phyloP scores from a whole-genome alignment of 2,329 filamentous ascomycete genomes.

The Calonectria pteridis region DNA sequence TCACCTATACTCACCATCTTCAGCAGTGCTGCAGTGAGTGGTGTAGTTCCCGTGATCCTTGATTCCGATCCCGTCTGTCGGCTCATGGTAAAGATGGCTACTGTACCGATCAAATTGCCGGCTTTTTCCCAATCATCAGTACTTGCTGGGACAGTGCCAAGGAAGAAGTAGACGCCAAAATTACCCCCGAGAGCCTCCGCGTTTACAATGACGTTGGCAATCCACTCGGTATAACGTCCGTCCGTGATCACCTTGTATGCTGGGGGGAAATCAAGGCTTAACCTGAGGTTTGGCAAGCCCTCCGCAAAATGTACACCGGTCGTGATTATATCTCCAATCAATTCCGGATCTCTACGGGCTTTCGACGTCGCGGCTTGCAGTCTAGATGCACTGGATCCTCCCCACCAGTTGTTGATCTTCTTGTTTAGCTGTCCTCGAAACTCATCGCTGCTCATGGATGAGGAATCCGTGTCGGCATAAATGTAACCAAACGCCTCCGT shows the following conservation, averaged over 20 bases:
- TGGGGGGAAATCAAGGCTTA: conserved; percentile 44
- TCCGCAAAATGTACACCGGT: conserved; percentile 12
- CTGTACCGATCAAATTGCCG: conserved; percentile 70
- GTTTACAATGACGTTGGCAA: conserved; percentile 73
- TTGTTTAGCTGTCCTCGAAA: conserved; percentile 50
- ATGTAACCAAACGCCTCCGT: conserved; percentile 77
- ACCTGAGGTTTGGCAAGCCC: conserved; percentile 7
- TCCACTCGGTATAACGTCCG: conserved; percentile 71
- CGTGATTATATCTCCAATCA: neutral
- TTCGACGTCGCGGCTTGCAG: conserved; percentile 27
- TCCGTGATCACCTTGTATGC: conserved; percentile 51
- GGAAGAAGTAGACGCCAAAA: conserved; percentile 75
- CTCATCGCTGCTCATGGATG: conserved; percentile 40
- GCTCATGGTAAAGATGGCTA: conserved; percentile 66
- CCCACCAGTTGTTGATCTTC: conserved; percentile 66
- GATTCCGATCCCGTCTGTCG: conserved; percentile 48
- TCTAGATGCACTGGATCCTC: conserved; percentile 46
- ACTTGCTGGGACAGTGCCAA: conserved; percentile 66
- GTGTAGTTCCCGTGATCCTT: conserved; percentile 62
- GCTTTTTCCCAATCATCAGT: conserved; percentile 63
- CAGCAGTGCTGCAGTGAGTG: conserved; percentile 63
- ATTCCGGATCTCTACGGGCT: neutral
- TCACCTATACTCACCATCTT: conserved; percentile 53
- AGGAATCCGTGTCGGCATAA: conserved; percentile 71
- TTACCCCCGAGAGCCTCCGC: conserved; percentile 72